These are phyloP conservation scores for Euphrasia confusa DNA, from an alignment of 257 asterid genomes.

Conservation along the genomic window DNA sequence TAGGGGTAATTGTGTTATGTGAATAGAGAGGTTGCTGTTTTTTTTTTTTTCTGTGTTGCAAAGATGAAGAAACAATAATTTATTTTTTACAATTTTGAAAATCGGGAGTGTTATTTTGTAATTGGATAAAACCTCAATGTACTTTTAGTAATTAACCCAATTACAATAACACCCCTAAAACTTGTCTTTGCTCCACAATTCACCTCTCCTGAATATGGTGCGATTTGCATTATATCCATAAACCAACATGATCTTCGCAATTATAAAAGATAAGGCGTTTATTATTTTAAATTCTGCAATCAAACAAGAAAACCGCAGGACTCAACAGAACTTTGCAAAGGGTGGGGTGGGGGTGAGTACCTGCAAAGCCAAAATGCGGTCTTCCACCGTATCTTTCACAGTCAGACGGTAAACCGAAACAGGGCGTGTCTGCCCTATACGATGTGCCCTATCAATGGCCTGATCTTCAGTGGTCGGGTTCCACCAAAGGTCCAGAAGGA, in stretches of 20 bases:
- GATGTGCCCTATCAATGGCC: slow-evolving; percentile 96
- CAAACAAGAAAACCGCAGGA: not conserved
- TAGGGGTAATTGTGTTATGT: not conserved
- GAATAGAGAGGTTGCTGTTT: no score
- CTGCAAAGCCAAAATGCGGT: slow-evolving; percentile 96
- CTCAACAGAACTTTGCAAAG: not conserved
- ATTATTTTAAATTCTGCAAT: not conserved
- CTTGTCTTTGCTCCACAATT: not conserved
- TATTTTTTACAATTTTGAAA: not conserved
- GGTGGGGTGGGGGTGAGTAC: slow-evolving; percentile 27
- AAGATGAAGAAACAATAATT: no score
- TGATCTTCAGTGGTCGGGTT: slow-evolving; percentile 99
- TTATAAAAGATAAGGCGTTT: not conserved
- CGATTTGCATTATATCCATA: not conserved
- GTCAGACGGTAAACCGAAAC: slow-evolving; percentile 89
- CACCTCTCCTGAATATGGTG: not conserved
- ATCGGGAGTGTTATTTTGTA: not conserved
- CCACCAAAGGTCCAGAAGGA: slow-evolving; percentile 99
- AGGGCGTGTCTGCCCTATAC: slow-evolving; percentile 94
- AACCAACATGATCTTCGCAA: not conserved
- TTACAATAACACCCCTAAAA: not conserved
- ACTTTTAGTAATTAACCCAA: not conserved
- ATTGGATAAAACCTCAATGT: not conserved
- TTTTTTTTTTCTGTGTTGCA: no score
- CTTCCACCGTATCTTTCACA: slow-evolving; percentile 93